Conservation (phyloP, 2,329 filamentous ascomycete genomes). For the Stromatinia cepivora region DNA sequence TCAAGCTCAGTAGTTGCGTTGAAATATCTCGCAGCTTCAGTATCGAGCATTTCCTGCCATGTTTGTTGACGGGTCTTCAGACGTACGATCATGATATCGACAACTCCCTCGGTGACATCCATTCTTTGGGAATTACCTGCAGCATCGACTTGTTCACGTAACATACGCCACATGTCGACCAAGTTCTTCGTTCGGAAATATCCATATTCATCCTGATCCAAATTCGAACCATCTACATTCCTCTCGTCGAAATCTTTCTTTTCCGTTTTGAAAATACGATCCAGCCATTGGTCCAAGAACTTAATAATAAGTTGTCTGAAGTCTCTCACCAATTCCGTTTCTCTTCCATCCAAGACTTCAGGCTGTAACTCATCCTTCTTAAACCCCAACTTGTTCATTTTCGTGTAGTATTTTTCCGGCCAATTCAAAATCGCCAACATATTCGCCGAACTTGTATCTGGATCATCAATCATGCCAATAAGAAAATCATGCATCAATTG, state of each 20-base stretch:
- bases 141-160: conserved; percentile 86
- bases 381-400: conserved; percentile 90
- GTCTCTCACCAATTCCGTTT: conserved; percentile 85
- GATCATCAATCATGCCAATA: conserved; percentile 77
- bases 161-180: conserved; percentile 95
- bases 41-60: conserved; percentile 86
- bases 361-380: conserved; percentile 73
- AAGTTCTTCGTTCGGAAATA: conserved; percentile 90
- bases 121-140: conserved; percentile 81
- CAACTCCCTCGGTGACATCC: conserved; percentile 91
- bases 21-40: conserved; percentile 77
- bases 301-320: conserved; percentile 95
- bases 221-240: conserved; percentile 68
- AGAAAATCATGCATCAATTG: conserved; percentile 94
- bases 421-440: conserved; percentile 92
- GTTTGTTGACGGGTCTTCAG: conserved; percentile 78
- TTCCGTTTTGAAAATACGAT: conserved; percentile 83
- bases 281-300: conserved; percentile 96
- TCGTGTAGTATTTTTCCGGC: conserved; percentile 93
- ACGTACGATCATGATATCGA: conserved; percentile 92
- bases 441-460: conserved; percentile 79
- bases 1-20: conserved; percentile 56
- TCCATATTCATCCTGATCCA: conserved; percentile 85
- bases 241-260: conserved; percentile 77
- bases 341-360: conserved; percentile 87